These are phyloP conservation scores for Aurantiochytrium sp. DNA, from an alignment of 108 stramenopile species.

Conservation along the genomic window DNA sequence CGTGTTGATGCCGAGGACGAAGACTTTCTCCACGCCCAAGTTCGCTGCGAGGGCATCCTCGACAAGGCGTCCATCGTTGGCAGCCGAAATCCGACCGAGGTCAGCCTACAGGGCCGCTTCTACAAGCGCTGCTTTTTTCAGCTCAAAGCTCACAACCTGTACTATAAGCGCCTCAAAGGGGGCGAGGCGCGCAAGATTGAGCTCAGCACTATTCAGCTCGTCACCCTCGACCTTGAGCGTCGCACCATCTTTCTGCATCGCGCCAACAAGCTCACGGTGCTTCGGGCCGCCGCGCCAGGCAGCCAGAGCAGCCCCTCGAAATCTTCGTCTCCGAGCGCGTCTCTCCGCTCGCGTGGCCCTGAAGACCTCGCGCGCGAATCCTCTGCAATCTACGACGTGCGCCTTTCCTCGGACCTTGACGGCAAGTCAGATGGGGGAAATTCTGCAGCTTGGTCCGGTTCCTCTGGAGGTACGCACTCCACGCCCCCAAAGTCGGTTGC, in stretches of 20 bases:
- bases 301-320: no score
- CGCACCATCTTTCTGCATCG: neutral
- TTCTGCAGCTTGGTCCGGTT: neutral
- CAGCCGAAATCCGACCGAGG: neutral
- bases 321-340: no score
- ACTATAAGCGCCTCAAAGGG: neutral
- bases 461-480: neutral
- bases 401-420: neutral
- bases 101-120: neutral
- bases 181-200: neutral
- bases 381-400: no score
- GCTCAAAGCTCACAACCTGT: neutral
- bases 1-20: constrained; percentile 6
- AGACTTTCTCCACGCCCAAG: neutral
- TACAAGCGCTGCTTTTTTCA: neutral
- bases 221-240: neutral
- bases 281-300: neutral
- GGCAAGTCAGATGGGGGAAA: neutral
- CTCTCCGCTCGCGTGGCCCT: neutral
- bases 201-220: neutral
- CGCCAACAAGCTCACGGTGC: neutral
- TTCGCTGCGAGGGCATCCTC: neutral
- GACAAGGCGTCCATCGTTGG: neutral
- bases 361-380: neutral
- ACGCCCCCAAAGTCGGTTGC: neutral